These are phyloP conservation scores for Mortierella sp. DNA, from an alignment of 371 early-diverging fungal species.

Conservation along the genomic window DNA sequence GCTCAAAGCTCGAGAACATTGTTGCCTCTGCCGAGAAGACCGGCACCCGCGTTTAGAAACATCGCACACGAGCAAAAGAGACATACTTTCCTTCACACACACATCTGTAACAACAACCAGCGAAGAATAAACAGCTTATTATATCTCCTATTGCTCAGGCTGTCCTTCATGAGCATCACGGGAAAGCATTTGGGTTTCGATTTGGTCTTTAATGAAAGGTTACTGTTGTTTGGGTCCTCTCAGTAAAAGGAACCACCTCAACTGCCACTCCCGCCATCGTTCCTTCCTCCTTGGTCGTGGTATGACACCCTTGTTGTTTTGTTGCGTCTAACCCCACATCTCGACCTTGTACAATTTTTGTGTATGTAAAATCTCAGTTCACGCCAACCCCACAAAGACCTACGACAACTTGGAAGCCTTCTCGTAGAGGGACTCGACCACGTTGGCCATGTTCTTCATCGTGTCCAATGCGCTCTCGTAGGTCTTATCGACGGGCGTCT, in stretches of 20 bases:
- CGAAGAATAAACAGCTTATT: neutral
- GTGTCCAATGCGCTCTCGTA: constrained; percentile 95
- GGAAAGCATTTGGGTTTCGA: neutral
- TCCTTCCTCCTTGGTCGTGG: neutral
- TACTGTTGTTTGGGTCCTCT: neutral
- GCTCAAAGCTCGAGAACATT: constrained; percentile 73
- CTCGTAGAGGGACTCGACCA: constrained; percentile 94
- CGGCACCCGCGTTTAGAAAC: constrained; percentile 35
- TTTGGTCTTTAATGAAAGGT: neutral
- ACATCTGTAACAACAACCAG: constrained; percentile 4
- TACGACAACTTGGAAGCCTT: constrained; percentile 73
- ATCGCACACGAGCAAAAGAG: neutral
- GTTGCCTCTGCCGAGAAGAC: constrained; percentile 74
- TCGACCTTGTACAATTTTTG: constrained; percentile 1
- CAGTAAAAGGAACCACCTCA: neutral
- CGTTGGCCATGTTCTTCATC: constrained; percentile 94
- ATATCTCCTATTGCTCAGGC: too few species aligned
- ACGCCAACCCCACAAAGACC: neutral
- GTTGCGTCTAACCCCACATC: neutral
- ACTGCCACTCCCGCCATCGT: neutral
- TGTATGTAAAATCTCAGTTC: neutral
- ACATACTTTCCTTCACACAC: neutral
- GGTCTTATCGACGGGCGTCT: constrained; percentile 88
- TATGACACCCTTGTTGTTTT: neutral
- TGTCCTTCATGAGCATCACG: neutral